Base-by-base conservation (phyloP, 225 moss, liverwort and hornwort genomes). In the Marchantia paleacea region DNA sequence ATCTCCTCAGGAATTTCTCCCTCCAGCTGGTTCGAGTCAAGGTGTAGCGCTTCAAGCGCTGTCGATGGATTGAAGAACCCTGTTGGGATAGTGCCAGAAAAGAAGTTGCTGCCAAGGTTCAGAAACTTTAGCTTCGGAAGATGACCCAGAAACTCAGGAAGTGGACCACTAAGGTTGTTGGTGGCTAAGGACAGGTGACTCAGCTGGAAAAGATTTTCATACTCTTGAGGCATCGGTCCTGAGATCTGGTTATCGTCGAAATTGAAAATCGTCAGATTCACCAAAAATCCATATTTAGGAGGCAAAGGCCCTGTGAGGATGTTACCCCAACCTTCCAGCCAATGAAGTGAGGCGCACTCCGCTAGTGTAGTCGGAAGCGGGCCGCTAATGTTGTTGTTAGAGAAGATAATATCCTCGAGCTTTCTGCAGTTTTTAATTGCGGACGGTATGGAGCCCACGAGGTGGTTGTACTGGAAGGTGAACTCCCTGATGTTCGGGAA, bases 401-500 rank as follows among this genome's bases (percentile, higher is more conserved):
- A 11, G 3, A 75, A 52, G 12, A 52, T 9, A 3, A 75, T 13
- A 2, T 11, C 64, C 24, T 20, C n/a, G 8, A 81, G 39, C 39
- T 39, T 39, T 39, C 3, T 39, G 39, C 39, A 39, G 9, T 10
- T 71, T 7, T 60, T 61, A 13, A 78, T 11, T 0, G 12, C 2
- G 14, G 52, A 18, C 0, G 82, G 76, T 29, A 82, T 25, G 70
- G 10, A 4, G 51, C 78, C 71, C 20, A 29, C 31, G 13, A 82
- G 69, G 29, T 30, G n/a, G 3, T 76, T 82, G 69, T 82, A 7
- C 13, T 24, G 7, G 19, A 75, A 52, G 3, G 52, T 4, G 12
- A 75, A 0, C 18, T 11, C 64, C 24, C 9, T 64, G 64, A 81
- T 28, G 24, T 74, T 74, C 24, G 81, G 28, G 16, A 85, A 80